Evolutionary conservation across 495 filamentous ascomycete genomes (phyloP).

Genomic region (Hypoxylon lenormandii): DNA sequence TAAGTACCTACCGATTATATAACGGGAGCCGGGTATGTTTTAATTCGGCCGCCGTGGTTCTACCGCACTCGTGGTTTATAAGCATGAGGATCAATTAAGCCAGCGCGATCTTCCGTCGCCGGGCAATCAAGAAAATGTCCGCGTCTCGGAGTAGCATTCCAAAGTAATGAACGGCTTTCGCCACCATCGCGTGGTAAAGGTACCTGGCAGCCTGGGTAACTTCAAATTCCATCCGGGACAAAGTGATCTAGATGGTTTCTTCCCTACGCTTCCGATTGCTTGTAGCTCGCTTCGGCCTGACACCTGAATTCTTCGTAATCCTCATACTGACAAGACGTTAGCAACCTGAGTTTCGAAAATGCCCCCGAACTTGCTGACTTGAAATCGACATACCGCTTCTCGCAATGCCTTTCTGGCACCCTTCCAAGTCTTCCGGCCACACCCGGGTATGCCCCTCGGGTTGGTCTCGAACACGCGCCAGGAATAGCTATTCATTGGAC

Average conservation of each 20-base stretch:
- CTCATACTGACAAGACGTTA: constrained; percentile 25
- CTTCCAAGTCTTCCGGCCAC: constrained; percentile 27
- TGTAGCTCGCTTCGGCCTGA: constrained; percentile 3
- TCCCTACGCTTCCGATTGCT: not conserved
- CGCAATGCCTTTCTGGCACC: constrained; percentile 25
- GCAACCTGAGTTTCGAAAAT: not conserved
- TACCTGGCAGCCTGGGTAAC: no score
- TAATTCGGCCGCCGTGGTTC: no score
- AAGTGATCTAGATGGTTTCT: not conserved
- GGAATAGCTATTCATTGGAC: constrained; percentile 40
- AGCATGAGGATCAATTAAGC: no score
- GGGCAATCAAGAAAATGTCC: no score
- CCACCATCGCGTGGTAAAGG: no score
- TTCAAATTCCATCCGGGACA: no score
- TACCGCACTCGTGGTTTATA: no score
- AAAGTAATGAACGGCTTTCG: no score
- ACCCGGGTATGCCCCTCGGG: constrained; percentile 23
- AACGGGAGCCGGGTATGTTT: no score
- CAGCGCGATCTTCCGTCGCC: no score
- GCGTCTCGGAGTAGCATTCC: no score
- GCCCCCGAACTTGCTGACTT: not conserved
- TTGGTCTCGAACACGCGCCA: constrained; percentile 44
- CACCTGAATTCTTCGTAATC: constrained; percentile 26
- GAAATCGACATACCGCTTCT: constrained; percentile 31
- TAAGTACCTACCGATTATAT: no score